phyloP scores from a whole-genome alignment of 2,329 filamentous ascomycete species.

The Aspergillus carbonarius region DNA sequence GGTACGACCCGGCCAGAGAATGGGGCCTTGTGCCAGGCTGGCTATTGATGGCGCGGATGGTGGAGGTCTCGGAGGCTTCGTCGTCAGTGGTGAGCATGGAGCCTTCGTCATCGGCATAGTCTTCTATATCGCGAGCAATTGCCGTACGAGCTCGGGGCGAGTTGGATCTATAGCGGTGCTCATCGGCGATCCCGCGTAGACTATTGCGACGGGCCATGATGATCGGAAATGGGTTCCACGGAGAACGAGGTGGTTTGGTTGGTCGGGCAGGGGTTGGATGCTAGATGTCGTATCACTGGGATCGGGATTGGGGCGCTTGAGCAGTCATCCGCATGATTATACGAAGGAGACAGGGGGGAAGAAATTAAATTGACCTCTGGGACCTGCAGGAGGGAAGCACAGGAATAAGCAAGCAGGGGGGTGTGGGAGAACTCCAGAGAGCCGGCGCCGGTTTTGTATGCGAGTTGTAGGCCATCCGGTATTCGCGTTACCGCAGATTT shows the following conservation, averaged over 20 bases:
- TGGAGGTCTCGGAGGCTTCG: constrained; percentile 41
- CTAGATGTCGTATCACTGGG: neutral
- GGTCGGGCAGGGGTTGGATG: neutral
- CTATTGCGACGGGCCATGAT: constrained; percentile 30
- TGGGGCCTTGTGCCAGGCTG: constrained; percentile 37
- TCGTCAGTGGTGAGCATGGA: constrained; percentile 37
- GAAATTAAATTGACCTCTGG: neutral
- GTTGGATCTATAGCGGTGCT: constrained; percentile 53
- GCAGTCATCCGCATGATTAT: neutral
- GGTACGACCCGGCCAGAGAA: constrained; percentile 66
- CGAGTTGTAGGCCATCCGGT: neutral
- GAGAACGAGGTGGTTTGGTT: neutral
- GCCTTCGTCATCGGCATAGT: constrained; percentile 59
- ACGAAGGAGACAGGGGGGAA: neutral
- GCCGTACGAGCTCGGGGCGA: constrained; percentile 68
- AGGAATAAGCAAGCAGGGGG: neutral
- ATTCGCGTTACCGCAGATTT: neutral
- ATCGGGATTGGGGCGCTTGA: neutral
- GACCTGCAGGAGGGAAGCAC: neutral
- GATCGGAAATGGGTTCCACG: constrained; percentile 5
- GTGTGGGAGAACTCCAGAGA: neutral
- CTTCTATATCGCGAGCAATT: constrained; percentile 65
- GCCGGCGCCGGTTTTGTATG: neutral
- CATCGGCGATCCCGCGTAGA: constrained; percentile 27
- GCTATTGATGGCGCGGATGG: constrained; percentile 43